Evolutionary conservation across 768 basidiomycete genomes (phyloP).

Genomic region (Podaxis pistillaris): DNA sequence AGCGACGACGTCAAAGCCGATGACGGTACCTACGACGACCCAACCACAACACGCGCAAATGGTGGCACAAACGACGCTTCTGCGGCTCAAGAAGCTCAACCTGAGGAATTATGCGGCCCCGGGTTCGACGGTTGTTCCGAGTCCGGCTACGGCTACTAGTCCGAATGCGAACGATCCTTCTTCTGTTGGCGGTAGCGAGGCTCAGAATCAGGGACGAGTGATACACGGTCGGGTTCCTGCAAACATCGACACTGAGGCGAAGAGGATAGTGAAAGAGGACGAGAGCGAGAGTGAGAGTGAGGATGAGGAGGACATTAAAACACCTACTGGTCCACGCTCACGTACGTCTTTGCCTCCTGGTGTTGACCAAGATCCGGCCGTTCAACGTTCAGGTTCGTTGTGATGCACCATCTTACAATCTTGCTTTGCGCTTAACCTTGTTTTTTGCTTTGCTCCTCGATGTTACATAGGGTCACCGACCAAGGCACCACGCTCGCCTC

Average conservation of each 20-base stretch:
- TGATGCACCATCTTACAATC: not conserved
- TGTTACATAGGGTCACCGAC: not conserved
- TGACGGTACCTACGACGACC: constrained; percentile 4
- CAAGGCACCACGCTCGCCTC: not conserved
- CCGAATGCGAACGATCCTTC: not conserved
- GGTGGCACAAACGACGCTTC: constrained; percentile 32
- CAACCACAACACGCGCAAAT: constrained; percentile 23
- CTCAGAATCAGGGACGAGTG: not conserved
- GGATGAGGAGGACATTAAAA: not conserved
- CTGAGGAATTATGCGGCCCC: constrained; percentile 54
- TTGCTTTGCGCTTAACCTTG: not conserved
- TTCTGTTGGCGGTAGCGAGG: not conserved
- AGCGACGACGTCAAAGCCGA: constrained; percentile 8
- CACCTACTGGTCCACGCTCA: not conserved
- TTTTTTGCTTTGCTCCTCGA: not conserved
- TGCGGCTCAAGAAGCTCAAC: constrained; percentile 37
- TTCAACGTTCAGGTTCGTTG: not conserved
- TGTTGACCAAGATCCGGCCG: constrained; percentile 4
- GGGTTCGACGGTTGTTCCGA: not conserved
- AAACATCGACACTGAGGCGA: not conserved
- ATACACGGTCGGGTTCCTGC: not conserved
- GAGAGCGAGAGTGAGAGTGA: not conserved
- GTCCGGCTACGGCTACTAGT: not conserved
- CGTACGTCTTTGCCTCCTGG: constrained; percentile 1
- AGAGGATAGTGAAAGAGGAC: not conserved